phyloP scores from a whole-genome alignment of 1,139 yeast genomes.

The Candida sp. region DNA sequence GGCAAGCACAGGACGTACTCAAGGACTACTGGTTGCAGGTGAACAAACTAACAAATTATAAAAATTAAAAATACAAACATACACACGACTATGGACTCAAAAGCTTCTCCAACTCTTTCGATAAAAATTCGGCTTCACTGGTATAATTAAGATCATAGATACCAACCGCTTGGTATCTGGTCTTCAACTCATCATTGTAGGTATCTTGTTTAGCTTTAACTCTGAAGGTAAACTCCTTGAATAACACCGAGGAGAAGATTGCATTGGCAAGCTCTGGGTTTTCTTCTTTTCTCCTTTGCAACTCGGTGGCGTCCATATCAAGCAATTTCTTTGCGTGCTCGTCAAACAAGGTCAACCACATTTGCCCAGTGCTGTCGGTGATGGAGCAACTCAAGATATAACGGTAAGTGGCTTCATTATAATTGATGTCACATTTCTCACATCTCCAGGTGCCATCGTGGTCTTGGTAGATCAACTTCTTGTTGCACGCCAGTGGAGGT shows the following conservation, averaged over 20 bases:
- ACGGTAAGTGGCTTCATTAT: conserved; percentile 74
- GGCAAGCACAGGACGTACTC: conserved; percentile 59
- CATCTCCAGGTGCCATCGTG: conserved; percentile 89
- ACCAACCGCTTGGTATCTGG: conserved; percentile 71
- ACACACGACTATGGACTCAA: too few relatives aligned
- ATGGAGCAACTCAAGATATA: conserved; percentile 76
- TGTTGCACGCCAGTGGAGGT: conserved; percentile 56
- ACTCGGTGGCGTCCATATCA: conserved; percentile 72
- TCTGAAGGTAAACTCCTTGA: conserved; percentile 75
- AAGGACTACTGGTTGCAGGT: conserved; percentile 67
- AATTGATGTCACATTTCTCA: conserved; percentile 82
- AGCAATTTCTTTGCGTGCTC: conserved; percentile 76
- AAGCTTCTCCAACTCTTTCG: conserved; percentile 50
- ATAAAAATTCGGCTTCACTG: conserved; percentile 66
- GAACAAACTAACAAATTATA: conserved; percentile 54
- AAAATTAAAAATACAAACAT: conserved; percentile 9
- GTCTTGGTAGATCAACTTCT: conserved; percentile 77
- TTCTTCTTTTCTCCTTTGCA: conserved; percentile 50
- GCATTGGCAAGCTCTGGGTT: conserved; percentile 53
- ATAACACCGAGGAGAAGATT: conserved; percentile 55
- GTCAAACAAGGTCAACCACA: conserved; percentile 90
- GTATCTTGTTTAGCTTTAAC: conserved; percentile 83
- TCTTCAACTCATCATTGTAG: conserved; percentile 78
- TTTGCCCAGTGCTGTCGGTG: conserved; percentile 79
- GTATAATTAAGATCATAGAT: conserved; percentile 60